A percentile compares a stretch with the other conserved stretches of the same genome.
phyloP scores from a whole-genome alignment of 176 grass and related monocot genomes.

The Triticum dicoccoides region DNA sequence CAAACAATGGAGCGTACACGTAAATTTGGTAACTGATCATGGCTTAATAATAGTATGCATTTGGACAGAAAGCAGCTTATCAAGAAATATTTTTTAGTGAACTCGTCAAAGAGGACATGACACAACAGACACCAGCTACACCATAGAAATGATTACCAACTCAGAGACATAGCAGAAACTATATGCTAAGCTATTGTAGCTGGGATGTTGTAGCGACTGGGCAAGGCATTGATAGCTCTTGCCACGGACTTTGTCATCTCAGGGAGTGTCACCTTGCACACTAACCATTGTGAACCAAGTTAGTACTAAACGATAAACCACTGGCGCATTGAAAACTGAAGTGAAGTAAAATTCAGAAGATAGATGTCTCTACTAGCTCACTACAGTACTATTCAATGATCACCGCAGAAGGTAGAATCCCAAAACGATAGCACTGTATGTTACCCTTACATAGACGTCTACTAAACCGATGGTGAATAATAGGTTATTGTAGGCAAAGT shows the following conservation, averaged over 20 bases:
- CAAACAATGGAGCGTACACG: too few relatives aligned
- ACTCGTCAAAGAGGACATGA: too few relatives aligned
- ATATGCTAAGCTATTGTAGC: constrained; percentile 18
- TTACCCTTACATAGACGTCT: too few relatives aligned
- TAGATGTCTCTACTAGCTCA: neutral
- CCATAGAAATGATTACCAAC: neutral
- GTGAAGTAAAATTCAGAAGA: neutral
- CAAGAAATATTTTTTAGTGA: too few relatives aligned
- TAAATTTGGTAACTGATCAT: too few relatives aligned
- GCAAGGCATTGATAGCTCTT: constrained; percentile 44
- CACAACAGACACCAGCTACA: too few relatives aligned
- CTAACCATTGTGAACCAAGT: neutral
- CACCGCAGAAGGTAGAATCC: too few relatives aligned
- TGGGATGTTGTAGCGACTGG: constrained; percentile 48
- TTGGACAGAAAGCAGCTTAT: too few relatives aligned
- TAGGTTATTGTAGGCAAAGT: too few relatives aligned
- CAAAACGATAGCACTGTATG: too few relatives aligned
- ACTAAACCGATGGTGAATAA: too few relatives aligned
- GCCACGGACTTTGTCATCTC: constrained; percentile 30
- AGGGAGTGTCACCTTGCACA: constrained; percentile 52
- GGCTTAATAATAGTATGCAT: too few relatives aligned
- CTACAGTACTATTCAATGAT: neutral
- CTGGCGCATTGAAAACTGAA: neutral
- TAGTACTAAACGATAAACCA: neutral
- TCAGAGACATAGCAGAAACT: neutral